These are phyloP conservation scores for Salicornia ramosissima DNA, from an alignment of 148 eudicot species.

Conservation along the genomic window DNA sequence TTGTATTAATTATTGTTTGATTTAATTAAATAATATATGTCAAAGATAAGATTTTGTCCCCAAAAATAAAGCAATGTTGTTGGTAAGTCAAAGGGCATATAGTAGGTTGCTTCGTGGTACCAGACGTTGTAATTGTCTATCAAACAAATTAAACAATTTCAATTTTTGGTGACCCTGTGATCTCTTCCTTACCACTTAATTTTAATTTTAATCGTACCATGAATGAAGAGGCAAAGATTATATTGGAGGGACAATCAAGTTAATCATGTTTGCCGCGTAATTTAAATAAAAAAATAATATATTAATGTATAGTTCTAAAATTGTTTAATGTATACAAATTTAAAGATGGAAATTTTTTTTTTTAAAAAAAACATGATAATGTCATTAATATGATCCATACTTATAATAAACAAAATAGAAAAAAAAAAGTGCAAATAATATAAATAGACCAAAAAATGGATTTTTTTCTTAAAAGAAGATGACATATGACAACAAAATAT, in stretches of 20 bases:
- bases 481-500: no score
- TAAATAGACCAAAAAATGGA: no score
- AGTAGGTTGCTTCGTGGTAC: constrained; percentile 11
- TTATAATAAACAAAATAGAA: no score
- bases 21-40: not conserved
- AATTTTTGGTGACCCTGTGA: not conserved
- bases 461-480: no score
- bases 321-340: no score
- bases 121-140: not conserved
- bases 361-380: no score
- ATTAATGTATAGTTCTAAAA: no score
- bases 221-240: not conserved
- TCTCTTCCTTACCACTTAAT: not conserved
- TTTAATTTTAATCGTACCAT: not conserved
- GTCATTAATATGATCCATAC: no score
- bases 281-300: no score
- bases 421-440: no score
- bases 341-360: no score
- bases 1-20: not conserved
- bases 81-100: constrained; percentile 12
- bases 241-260: not conserved
- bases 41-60: not conserved
- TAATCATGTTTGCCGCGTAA: not conserved
- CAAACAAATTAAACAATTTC: not conserved
- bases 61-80: constrained; percentile 12